These are phyloP conservation scores for Chlorella sp. DNA, from an alignment of 139 green algal genomes.

Conservation along the genomic window DNA sequence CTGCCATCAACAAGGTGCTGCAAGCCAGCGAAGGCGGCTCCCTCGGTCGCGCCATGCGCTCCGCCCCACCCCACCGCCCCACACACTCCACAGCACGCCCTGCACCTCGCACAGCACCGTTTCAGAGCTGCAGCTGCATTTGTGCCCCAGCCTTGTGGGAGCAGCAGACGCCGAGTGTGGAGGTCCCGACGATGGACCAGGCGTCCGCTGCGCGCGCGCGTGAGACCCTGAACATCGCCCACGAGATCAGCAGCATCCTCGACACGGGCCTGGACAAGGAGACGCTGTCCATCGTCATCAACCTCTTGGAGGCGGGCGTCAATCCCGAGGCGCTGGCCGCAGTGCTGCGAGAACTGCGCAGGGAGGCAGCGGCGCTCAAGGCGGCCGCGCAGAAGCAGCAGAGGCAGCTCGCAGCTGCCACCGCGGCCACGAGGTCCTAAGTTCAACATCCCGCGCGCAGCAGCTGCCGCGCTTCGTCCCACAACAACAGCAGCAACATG, in stretches of 20 bases:
- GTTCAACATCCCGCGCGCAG: not conserved
- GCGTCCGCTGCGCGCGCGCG: not conserved
- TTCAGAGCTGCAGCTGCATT: too few species aligned
- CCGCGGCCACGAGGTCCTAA: too few species aligned
- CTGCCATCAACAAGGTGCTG: too few species aligned
- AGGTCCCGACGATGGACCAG: not conserved
- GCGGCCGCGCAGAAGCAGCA: slow-evolving; percentile 17
- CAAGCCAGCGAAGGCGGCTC: too few species aligned
- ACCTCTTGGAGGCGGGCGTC: slow-evolving; percentile 63
- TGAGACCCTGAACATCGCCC: slow-evolving; percentile 34
- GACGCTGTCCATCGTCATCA: slow-evolving; percentile 60
- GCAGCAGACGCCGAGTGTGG: too few species aligned
- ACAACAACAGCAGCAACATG: too few species aligned
- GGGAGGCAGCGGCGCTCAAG: slow-evolving; percentile 44
- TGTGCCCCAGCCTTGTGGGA: too few species aligned
- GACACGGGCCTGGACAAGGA: slow-evolving; percentile 68
- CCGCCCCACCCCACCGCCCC: too few species aligned
- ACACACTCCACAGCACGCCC: too few species aligned
- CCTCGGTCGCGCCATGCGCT: too few species aligned
- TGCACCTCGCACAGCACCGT: too few species aligned
- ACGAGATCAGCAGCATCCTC: slow-evolving; percentile 49
- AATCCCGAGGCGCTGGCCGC: slow-evolving; percentile 77
- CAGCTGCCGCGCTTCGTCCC: not conserved
- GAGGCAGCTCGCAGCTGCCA: not conserved
- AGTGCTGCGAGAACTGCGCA: slow-evolving; percentile 58